phyloP scores from a whole-genome alignment of 1,284 basidiomycete genomes.

The Jaminaea rosea region DNA sequence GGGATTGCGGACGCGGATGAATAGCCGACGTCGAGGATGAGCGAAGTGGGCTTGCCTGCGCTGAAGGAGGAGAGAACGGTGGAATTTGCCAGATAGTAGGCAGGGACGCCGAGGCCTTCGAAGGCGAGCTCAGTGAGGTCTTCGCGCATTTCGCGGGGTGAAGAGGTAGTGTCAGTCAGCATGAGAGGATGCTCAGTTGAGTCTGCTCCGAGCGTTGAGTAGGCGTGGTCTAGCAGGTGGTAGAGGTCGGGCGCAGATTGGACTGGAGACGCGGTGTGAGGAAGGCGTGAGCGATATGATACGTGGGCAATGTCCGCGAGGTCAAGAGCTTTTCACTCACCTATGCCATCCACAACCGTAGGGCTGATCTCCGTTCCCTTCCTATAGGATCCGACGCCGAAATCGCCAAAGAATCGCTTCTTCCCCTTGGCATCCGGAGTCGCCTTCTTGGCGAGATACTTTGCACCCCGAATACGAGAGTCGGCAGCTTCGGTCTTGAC shows the following conservation, averaged over 20 bases:
- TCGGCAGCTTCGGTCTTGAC: slow-evolving; percentile 8
- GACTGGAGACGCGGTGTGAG: slow-evolving; percentile 52
- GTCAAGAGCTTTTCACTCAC: slow-evolving; percentile 7
- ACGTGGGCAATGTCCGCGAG: too few relatives aligned
- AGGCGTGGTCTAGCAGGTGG: slow-evolving; percentile 64
- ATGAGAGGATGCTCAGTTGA: slow-evolving; percentile 77
- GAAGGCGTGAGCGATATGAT: too few relatives aligned
- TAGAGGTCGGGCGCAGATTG: slow-evolving; percentile 68
- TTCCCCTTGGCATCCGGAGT: slow-evolving; percentile 34
- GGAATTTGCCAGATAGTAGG: slow-evolving; percentile 92
- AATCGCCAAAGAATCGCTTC: slow-evolving; percentile 77
- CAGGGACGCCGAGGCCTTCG: slow-evolving; percentile 86
- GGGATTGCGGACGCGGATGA: slow-evolving; percentile 82
- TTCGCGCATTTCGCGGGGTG: slow-evolving; percentile 77
- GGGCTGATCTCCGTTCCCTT: slow-evolving; percentile 75
- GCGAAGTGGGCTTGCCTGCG: slow-evolving; percentile 86
- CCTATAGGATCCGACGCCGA: slow-evolving; percentile 85
- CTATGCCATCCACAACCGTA: slow-evolving; percentile 72
- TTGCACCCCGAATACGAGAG: slow-evolving; percentile 10
- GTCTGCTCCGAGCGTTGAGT: slow-evolving; percentile 52
- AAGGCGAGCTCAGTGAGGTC: slow-evolving; percentile 93
- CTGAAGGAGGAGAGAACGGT: slow-evolving; percentile 94
- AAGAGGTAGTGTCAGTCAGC: slow-evolving; percentile 93
- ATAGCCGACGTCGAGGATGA: slow-evolving; percentile 88
- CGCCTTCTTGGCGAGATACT: slow-evolving; percentile 5